Base-by-base conservation (phyloP, 192 early-diverging fungal genomes). In the Coemansia aciculifera region DNA sequence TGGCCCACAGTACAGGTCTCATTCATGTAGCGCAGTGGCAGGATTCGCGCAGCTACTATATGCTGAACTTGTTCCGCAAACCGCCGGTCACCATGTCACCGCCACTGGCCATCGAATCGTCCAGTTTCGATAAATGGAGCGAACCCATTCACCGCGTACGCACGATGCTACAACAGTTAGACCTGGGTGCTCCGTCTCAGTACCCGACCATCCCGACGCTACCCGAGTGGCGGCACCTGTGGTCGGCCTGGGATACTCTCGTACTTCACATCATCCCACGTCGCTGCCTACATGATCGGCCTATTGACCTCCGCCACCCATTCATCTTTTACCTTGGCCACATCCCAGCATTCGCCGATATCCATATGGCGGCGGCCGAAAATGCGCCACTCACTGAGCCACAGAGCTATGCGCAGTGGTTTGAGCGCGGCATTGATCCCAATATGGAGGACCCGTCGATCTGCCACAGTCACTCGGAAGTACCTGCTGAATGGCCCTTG, bases 361-460 rank as follows among this genome's bases (percentile, higher is more conserved):
- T 87, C 12, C 83, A 88, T 13, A 69, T 90, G 37, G 67, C 82
- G 0, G 69, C 67, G 9, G 70, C 72, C 3, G 70, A 86, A 5
- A 63, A 72, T 0, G 77, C 82, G 43, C 66, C 80, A 7, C 83
- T 85, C 12, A 86, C 90, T 0, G 85, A 88, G 67, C 91, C 92
- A 7, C 59, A 51, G 15, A 49, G 74, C 10, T 97, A 86, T 79
- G 83, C 88, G 6, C 74, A 85, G 27, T 93, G 93, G 73, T 98
- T 98, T 88, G 93, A 98, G 84, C 91, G 95, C 13, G 95, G 95
- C 6, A 96, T 98, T 63, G 94, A 98, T 65, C 94, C 95, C 0
- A 91, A 92, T 63, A 81, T 94, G 60, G 90, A 94, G 12, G 87
- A 91, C 64, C 87, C 88, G 3, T 74, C 86, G 0, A 79, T 85